phyloP scores from a whole-genome alignment of 257 asterid species.

The Paulownia fortunei region DNA sequence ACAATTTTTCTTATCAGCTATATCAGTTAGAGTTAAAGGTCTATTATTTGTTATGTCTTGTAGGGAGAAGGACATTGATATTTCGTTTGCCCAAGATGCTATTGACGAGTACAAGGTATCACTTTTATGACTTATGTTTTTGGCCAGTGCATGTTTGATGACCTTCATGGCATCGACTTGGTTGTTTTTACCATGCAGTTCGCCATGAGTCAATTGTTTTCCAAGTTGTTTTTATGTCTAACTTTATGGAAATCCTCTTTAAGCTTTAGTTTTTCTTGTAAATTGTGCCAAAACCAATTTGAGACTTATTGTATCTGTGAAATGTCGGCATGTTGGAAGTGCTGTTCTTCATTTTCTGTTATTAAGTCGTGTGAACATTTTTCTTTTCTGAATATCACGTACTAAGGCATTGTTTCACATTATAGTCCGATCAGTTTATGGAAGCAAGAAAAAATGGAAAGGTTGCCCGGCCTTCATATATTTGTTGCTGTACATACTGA shows the following conservation, averaged over 20 bases:
- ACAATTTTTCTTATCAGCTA: not conserved
- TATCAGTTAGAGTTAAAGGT: slow-evolving; percentile 29
- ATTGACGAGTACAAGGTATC: slow-evolving; percentile 95
- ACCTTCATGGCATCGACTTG: slow-evolving; percentile 22
- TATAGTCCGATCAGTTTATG: not conserved
- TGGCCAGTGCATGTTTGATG: slow-evolving; percentile 12
- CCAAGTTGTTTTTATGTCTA: not conserved
- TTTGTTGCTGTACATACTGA: not conserved
- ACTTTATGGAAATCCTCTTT: not conserved
- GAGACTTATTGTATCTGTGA: not conserved
- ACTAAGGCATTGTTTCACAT: not conserved
- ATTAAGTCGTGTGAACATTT: not conserved
- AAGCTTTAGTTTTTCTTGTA: not conserved
- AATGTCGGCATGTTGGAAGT: slow-evolving; percentile 1
- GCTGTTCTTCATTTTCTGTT: not conserved
- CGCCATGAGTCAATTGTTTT: not conserved
- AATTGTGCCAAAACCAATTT: slow-evolving; percentile 1
- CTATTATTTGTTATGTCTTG: slow-evolving; percentile 34
- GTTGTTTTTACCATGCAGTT: slow-evolving; percentile 18
- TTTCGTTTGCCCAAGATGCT: slow-evolving; percentile 93
- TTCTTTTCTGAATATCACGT: not conserved
- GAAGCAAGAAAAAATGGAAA: slow-evolving; percentile 7
- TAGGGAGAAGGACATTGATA: slow-evolving; percentile 94
- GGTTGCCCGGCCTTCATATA: not conserved
- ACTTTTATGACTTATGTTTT: slow-evolving; percentile 26